These are phyloP conservation scores for Eimeria praecox DNA, from an alignment of 169 alveolate species.

Conservation along the genomic window DNA sequence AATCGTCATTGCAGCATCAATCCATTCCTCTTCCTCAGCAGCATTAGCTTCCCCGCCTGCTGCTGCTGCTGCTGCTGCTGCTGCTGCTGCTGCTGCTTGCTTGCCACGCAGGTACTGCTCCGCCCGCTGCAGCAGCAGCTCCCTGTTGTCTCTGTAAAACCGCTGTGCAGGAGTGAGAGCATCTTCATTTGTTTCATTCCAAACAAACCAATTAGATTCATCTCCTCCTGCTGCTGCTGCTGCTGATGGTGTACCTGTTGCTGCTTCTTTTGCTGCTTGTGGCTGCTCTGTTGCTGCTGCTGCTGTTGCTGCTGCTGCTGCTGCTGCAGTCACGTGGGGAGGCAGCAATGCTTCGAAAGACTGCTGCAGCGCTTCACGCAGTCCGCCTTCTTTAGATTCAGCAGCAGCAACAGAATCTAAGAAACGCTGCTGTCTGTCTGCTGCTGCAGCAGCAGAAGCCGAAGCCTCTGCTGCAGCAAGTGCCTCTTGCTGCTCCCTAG, in stretches of 20 bases:
- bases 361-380: slow-evolving; percentile 42
- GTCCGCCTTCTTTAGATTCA: slow-evolving; percentile 19
- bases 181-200: slow-evolving; percentile 35
- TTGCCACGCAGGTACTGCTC: slow-evolving; percentile 76
- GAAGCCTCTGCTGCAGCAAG: slow-evolving; percentile 23
- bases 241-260: too few relatives aligned
- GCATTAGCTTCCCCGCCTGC: slow-evolving; percentile 9
- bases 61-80: slow-evolving; percentile 14
- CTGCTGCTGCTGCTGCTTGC: slow-evolving; percentile 71
- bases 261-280: neutral
- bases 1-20: slow-evolving; percentile 20
- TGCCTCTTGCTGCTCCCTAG: slow-evolving; percentile 36
- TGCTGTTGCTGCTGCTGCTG: neutral
- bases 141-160: slow-evolving; percentile 80
- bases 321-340: slow-evolving; percentile 51
- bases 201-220: neutral
- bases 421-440: slow-evolving; percentile 20
- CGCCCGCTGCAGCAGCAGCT: slow-evolving; percentile 81
- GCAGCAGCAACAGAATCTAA: slow-evolving; percentile 47
- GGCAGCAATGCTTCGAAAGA: slow-evolving; percentile 50
- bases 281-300: slow-evolving; percentile 34
- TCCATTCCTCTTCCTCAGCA: slow-evolving; percentile 50
- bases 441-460: slow-evolving; percentile 20
- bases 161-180: slow-evolving; percentile 83
- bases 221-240: slow-evolving; percentile 7